Evolutionary conservation across 352 stramenopile genomes (phyloP).

Genomic region (Phytopythium sindhum): DNA sequence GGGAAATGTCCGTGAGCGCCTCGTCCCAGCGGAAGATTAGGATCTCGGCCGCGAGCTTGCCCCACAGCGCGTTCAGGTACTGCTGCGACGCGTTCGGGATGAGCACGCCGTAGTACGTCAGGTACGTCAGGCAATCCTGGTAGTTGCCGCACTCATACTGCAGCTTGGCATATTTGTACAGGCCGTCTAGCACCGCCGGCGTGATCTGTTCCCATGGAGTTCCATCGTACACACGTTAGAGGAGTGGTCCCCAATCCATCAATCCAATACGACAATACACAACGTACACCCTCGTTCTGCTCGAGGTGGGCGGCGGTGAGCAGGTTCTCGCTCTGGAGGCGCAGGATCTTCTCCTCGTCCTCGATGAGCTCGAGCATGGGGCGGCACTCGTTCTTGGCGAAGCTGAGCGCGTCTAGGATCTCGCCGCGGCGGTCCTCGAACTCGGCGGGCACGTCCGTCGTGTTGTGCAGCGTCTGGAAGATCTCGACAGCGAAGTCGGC

Average conservation of each 20-base stretch:
- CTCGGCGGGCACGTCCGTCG: constrained; percentile 66
- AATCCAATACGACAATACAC: neutral
- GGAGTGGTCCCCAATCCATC: constrained; percentile 3
- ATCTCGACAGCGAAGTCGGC: constrained; percentile 97
- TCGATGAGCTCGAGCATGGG: constrained; percentile 81
- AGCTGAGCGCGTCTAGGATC: constrained; percentile 75
- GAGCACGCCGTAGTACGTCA: constrained; percentile 88
- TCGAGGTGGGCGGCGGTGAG: constrained; percentile 77
- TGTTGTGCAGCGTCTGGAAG: constrained; percentile 89
- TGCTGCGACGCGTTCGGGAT: constrained; percentile 84
- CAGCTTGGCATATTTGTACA: constrained; percentile 95
- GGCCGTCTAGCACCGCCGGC: constrained; percentile 82
- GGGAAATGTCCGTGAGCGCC: constrained; percentile 90
- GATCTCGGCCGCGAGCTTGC: constrained; percentile 95
- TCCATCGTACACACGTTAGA: neutral
- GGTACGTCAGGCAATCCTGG: constrained; percentile 86
- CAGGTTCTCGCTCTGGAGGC: constrained; percentile 79
- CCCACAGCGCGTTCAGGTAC: constrained; percentile 92
- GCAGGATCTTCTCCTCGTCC: constrained; percentile 85
- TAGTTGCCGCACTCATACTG: constrained; percentile 98
- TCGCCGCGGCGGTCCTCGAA: constrained; percentile 79
- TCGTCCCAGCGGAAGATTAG: constrained; percentile 96
- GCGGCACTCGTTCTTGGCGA: constrained; percentile 70
- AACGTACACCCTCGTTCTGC: constrained; percentile 74
- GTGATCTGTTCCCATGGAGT: constrained; percentile 58